phyloP scores from a whole-genome alignment of 2,329 filamentous ascomycete genomes.

The Magnaporthiopsis rhizophila region DNA sequence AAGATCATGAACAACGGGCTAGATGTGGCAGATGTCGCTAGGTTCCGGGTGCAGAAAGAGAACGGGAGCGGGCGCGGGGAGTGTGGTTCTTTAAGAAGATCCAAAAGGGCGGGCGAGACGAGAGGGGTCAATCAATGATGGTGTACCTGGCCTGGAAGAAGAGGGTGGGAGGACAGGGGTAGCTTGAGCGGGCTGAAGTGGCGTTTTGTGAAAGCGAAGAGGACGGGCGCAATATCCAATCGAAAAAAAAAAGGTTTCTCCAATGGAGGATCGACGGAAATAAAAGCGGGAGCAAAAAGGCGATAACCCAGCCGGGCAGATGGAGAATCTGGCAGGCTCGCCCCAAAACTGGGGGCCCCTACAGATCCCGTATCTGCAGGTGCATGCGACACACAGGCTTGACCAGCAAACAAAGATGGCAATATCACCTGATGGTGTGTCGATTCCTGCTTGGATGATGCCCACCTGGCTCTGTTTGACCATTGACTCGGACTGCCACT shows the following conservation, averaged over 20 bases:
- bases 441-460: not conserved
- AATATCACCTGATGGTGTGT: not conserved
- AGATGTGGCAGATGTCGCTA: not conserved
- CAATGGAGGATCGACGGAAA: not conserved
- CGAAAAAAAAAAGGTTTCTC: not conserved
- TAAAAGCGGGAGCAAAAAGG: not conserved
- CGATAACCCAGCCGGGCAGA: not conserved
- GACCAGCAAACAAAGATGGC: not conserved
- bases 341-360: not conserved
- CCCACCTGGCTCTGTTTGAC: not conserved
- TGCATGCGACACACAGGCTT: not conserved
- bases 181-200: not conserved
- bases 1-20: slow-evolving; percentile 26
- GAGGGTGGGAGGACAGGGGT: not conserved
- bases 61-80: not conserved
- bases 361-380: not conserved
- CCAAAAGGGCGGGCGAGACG: not conserved
- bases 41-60: not conserved
- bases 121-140: not conserved
- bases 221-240: not conserved
- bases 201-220: not conserved
- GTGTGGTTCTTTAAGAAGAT: not conserved
- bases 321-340: not conserved
- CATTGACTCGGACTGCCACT: not conserved
- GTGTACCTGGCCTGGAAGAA: not conserved